Base-by-base conservation (phyloP, 208 protist species). In the Trypanosoma platydactyli region DNA sequence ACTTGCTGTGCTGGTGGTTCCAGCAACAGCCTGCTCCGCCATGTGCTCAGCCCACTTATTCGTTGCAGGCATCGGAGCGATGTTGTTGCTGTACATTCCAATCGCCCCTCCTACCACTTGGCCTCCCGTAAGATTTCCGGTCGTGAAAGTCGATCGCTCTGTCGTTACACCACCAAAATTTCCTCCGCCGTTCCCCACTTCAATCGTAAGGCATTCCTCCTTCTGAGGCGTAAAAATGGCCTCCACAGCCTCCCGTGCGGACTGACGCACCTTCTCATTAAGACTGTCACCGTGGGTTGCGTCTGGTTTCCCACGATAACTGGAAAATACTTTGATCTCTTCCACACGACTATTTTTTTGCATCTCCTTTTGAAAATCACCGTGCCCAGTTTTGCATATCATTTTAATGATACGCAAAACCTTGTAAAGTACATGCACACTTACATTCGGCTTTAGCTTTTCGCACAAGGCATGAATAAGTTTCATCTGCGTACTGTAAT, bases 291-390 rank as follows among this genome's bases (percentile, higher is more conserved):
- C 86, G 57, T 79, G 79, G 20, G 70, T 60, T 29, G 67, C 33
- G 50, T 89, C 81, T 18, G 53, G 59, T 16, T 55, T 41, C 9
- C 87, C 85, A 48, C 79, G 64, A 75, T 79, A 92, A 7, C 29
- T 77, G 15, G 77, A 67, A 62, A 82, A 77, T 35, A 73, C 49
- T 62, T 80, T 79, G 18, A 85, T 59, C 33, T 24, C 38, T 38
- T 79, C 76, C 9, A 35, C 71, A 13, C 62, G 53, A 24, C 24
- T 49, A 29, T 57, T 71, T 18, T 68, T 72, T 60, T 85, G 79
- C 48, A 92, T 64, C 48, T 80, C 76, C 45, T 71, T 77, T 56
- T 90, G 81, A 55, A 94, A 91, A 55, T 86, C 86, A 22, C 68
- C 54, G 54, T 92, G 80, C 1, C 83, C 84, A 13, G 57, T 84